These are phyloP conservation scores for Puya raimondii DNA, from an alignment of 176 grass and related monocot species.

Conservation along the genomic window DNA sequence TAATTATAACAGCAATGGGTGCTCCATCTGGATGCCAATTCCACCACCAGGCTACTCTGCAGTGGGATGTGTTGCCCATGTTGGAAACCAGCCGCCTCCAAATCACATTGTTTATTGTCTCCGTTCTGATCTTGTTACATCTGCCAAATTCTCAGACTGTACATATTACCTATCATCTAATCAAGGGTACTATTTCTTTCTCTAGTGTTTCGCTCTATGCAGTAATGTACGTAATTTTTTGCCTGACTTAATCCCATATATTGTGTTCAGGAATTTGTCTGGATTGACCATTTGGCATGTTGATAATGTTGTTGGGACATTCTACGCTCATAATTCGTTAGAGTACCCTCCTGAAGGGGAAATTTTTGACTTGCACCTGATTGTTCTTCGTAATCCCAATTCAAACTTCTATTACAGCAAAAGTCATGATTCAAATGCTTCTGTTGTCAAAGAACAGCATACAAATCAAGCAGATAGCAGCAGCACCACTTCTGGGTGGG, in stretches of 20 bases:
- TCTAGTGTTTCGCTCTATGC: neutral
- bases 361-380: slow-evolving; percentile 71
- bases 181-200: slow-evolving; percentile 38
- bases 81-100: slow-evolving; percentile 64
- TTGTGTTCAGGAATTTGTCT: slow-evolving; percentile 33
- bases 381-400: slow-evolving; percentile 72
- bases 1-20: slow-evolving; percentile 28
- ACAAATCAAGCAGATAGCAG: slow-evolving; percentile 28
- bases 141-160: slow-evolving; percentile 70
- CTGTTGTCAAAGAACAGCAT: slow-evolving; percentile 31
- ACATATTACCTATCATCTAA: slow-evolving; percentile 35
- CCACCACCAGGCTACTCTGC: slow-evolving; percentile 75
- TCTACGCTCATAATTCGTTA: slow-evolving; percentile 59
- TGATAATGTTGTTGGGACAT: slow-evolving; percentile 77
- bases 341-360: slow-evolving; percentile 45
- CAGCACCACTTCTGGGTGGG: slow-evolving; percentile 57
- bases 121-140: slow-evolving; percentile 81
- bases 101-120: slow-evolving; percentile 83
- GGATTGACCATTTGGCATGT: slow-evolving; percentile 87
- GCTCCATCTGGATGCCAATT: slow-evolving; percentile 91
- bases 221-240: neutral
- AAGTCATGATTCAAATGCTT: slow-evolving; percentile 34
- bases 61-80: slow-evolving; percentile 77
- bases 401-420: slow-evolving; percentile 36
- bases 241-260: neutral